A percentile compares a stretch with the other conserved stretches of the same genome.
These are phyloP conservation scores for Asterionellopsis glacialis DNA, from an alignment of 108 stramenopile species.

Conservation along the genomic window DNA sequence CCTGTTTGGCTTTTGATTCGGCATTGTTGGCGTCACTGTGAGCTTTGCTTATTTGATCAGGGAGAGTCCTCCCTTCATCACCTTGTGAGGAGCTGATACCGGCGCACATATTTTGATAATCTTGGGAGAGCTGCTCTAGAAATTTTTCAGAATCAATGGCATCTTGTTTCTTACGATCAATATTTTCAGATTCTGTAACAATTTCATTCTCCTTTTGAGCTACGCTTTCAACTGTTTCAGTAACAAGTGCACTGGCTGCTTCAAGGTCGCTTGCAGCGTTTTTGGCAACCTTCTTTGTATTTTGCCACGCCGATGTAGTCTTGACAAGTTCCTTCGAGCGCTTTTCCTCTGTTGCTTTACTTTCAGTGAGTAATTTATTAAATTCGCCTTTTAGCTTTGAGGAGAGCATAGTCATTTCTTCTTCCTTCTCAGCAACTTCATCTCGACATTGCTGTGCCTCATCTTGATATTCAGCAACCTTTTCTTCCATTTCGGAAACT, in stretches of 20 bases:
- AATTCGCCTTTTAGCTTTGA: constrained; percentile 61
- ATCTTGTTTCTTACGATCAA: constrained; percentile 51
- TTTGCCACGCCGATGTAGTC: constrained; percentile 78
- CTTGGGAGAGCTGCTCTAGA: constrained; percentile 42
- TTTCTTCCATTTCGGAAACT: constrained; percentile 53
- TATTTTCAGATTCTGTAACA: constrained; percentile 36
- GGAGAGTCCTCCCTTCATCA: constrained; percentile 72
- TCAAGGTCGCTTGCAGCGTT: constrained; percentile 71
- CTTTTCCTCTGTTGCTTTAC: constrained; percentile 68
- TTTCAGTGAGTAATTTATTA: constrained; percentile 38
- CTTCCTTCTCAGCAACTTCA: constrained; percentile 52
- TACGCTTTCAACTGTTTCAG: constrained; percentile 49
- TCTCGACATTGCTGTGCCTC: constrained; percentile 25
- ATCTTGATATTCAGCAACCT: constrained; percentile 49
- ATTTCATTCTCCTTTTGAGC: constrained; percentile 60
- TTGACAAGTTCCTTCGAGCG: constrained; percentile 93
- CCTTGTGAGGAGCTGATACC: constrained; percentile 76
- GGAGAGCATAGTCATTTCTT: constrained; percentile 49
- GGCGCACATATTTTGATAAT: constrained; percentile 87
- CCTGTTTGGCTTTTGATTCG: constrained; percentile 85
- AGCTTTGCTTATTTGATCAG: constrained; percentile 84
- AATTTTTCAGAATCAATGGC: constrained; percentile 62
- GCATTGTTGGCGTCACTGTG: constrained; percentile 86
- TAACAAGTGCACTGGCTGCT: constrained; percentile 51
- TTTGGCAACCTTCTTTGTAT: constrained; percentile 54